Base-by-base conservation (phyloP, 169 alveolate species). In the Besnoitia besnoiti region DNA sequence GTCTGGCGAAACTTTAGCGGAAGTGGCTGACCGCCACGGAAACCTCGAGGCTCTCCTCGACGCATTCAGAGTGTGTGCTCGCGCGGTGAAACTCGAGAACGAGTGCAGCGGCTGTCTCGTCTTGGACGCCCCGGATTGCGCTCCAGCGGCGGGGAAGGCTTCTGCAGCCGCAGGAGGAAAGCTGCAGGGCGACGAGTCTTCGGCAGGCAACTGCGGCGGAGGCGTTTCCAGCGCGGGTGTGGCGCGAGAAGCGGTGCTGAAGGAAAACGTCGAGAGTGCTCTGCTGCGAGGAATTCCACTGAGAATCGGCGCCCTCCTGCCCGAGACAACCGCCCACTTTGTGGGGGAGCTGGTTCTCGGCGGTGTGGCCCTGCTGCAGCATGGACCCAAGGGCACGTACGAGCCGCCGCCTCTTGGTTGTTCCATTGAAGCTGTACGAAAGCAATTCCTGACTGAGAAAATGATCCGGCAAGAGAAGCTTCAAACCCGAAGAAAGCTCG, bases 321-420 rank as follows among this genome's bases (percentile, higher is more conserved):
- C 87, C 0, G 87, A 77, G 47, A 44, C 37, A 21, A 35, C 87
- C 5, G 87, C 90, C 37, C 89, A 55, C 33, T 37, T 90, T 16
- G 90, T 90, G 30, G 93, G 93, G 30, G 93, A 90, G 85, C 84
- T 90, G 39, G 55, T 84, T n/a, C 51, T 90, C 12, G 93, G 90
- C 21, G 89, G 87, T 35, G 90, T 79, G 19, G 93, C 93, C 39
- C 62, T 90, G 82, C 84, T 90, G 93, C 93, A 90, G 85, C 93
- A 90, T 73, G 93, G 93, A 10, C 79, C 62, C 16, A 73, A 75
- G n/a, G 82, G 62, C 59, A 67, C 93, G 10, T 50, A 76, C 73
- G 90, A 40, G 75, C 44, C 77, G 21, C 93, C 61, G 42, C 59
- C 85, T 55, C 62, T 44, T 55, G 90, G 90, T 40, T 87, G 59